Base-by-base conservation (phyloP, 352 stramenopile genomes). In the Globisporangium camurandrum region DNA sequence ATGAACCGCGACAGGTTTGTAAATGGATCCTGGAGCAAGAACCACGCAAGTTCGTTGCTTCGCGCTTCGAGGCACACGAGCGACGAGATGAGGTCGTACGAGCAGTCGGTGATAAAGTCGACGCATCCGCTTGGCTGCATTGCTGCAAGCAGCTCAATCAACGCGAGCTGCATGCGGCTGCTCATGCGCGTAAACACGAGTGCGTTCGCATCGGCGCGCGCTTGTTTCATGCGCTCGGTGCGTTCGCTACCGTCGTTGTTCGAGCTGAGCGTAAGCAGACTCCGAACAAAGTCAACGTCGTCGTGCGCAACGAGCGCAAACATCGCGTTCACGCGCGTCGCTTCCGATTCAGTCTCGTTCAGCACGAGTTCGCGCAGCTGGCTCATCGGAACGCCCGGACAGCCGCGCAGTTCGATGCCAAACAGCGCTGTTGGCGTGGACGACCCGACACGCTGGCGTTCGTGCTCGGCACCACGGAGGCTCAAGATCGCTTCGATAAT, bases 31-130 rank as follows among this genome's bases (percentile, higher is more conserved):
- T 89, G 75, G 16, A 93, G 59, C 19, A 90, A 61, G 41, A 87
- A 85, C 77, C 78, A 88, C 38, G 81, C 75, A 50, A 85, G 71
- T 40, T 93, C 81, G 51, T 93, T 93, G 31, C 72, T 78, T 51
- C 87, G 86, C 30, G 81, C 73, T 64, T 93, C 81, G 6, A 88
- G 49, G 33, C 72, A 86, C 48, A 90, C 72, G 39, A 93, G 84
- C n/a, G 73, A 84, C 1, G 78, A 86, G n/a, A 89, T 84, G 36
- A 93, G 60, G 33, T 90, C 81, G 57, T 88, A 87, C 16, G 67
- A 81, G 46, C 71, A 75, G 8, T 74, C 50, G 8, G 78, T 88
- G 39, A 90, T 88, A 28, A 85, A 86, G 30, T 83, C 65, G 10
- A 82, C 70, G 46, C 71, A 86, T 10, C 63, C 69, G 23, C 47